Evolutionary conservation across 2,329 filamentous ascomycete species (phyloP).

Genomic region (Ceratocystiopsis sp.): DNA sequence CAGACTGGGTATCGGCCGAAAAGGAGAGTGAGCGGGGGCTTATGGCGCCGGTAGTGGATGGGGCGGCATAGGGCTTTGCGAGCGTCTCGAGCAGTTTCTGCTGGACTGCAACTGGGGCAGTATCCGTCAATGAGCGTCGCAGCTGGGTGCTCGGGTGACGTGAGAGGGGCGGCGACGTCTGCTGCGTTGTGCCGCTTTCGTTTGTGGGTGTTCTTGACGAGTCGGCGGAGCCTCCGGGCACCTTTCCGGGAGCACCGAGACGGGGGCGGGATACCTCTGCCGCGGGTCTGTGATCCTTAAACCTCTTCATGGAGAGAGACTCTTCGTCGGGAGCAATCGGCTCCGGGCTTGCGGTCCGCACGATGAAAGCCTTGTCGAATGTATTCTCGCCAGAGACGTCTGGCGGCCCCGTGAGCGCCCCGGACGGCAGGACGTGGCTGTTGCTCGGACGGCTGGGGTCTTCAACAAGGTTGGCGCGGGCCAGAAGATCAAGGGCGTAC

Average conservation of each 20-base stretch:
- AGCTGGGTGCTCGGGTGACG: slow-evolving; percentile 43
- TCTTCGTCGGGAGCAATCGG: slow-evolving; percentile 11
- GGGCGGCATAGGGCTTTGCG: slow-evolving; percentile 58
- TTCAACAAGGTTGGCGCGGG: slow-evolving; percentile 62
- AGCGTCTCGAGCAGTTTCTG: slow-evolving; percentile 73
- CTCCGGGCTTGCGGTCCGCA: slow-evolving; percentile 33
- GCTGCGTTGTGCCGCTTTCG: slow-evolving; percentile 33
- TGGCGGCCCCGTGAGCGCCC: slow-evolving; percentile 68
- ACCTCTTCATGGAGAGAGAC: too few relatives aligned
- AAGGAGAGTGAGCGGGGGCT: slow-evolving; percentile 2
- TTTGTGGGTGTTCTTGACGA: slow-evolving; percentile 38
- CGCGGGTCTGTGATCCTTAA: too few relatives aligned
- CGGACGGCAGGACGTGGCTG: slow-evolving; percentile 18
- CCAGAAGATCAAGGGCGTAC: slow-evolving; percentile 76
- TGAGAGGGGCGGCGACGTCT: slow-evolving; percentile 36
- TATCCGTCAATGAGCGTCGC: slow-evolving; percentile 80
- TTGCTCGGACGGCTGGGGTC: slow-evolving; percentile 41
- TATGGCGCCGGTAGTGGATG: slow-evolving; percentile 2
- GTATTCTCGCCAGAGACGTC: slow-evolving; percentile 57
- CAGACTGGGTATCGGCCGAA: not conserved
- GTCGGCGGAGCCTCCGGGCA: slow-evolving; percentile 21
- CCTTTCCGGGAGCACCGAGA: too few relatives aligned
- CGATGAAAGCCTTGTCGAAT: slow-evolving; percentile 68
- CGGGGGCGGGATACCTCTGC: too few relatives aligned
- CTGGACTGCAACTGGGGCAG: slow-evolving; percentile 55